phyloP scores from a whole-genome alignment of 257 asterid species.

The Orobanche coerulescens region DNA sequence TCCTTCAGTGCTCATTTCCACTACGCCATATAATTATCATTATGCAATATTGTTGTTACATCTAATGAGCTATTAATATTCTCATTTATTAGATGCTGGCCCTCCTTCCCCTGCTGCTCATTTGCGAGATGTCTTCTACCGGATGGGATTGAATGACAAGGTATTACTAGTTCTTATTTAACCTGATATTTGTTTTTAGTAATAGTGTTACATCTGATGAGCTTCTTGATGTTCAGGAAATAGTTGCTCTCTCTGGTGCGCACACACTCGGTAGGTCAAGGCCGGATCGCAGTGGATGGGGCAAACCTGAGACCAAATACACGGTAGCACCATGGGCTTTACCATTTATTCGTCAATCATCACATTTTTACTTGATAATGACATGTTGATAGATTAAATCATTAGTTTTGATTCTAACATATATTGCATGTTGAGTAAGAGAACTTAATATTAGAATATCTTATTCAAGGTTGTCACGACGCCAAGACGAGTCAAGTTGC shows the following conservation, averaged over 20 bases:
- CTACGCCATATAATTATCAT: neutral
- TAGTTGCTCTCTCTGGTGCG: conserved; percentile 97
- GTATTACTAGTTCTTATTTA: conserved; percentile 27
- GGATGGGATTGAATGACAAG: conserved; percentile 94
- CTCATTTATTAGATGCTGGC: conserved; percentile 70
- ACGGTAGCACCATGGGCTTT: conserved; percentile 44
- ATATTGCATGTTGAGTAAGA: neutral
- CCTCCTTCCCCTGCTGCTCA: conserved; percentile 97
- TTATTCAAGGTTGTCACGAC: no score
- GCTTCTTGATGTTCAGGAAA: conserved; percentile 54
- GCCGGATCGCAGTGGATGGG: conserved; percentile 99
- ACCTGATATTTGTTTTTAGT: conserved; percentile 13
- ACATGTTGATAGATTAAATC: neutral
- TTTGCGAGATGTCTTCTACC: conserved; percentile 83
- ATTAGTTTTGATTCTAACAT: neutral
- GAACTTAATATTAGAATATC: neutral
- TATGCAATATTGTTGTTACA: conserved; percentile 1
- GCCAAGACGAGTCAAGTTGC: no score
- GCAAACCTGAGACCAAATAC: conserved; percentile 87
- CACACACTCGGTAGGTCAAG: conserved; percentile 96
- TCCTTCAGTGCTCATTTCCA: neutral
- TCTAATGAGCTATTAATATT: conserved; percentile 15
- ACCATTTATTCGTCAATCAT: conserved; percentile 13
- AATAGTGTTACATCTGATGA: conserved; percentile 5
- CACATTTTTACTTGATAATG: conserved; percentile 13